phyloP scores from a whole-genome alignment of 305 asterid genomes.

The Rubia tinctorum region DNA sequence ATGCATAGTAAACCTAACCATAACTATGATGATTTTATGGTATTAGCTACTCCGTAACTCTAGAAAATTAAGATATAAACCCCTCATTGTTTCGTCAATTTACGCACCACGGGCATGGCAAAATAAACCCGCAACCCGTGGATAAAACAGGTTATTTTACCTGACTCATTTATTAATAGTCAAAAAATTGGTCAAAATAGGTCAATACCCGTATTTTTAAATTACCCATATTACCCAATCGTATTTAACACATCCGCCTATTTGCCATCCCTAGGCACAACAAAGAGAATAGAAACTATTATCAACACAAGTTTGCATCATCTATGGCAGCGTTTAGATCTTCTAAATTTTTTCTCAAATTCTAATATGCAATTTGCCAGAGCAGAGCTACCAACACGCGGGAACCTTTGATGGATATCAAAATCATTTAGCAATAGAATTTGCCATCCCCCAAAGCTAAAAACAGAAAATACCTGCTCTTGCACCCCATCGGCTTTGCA shows the following conservation, averaged over 20 bases:
- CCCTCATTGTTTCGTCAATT: too few species aligned
- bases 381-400: background rate
- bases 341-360: background rate
- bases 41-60: background rate
- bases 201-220: too few species aligned
- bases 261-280: background rate
- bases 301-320: background rate
- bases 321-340: background rate
- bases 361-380: background rate
- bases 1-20: background rate
- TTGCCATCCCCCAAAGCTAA: slow-evolving; percentile 7
- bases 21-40: background rate
- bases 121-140: too few species aligned
- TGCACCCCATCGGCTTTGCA: slow-evolving; percentile 90
- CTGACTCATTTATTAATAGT: background rate
- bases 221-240: too few species aligned
- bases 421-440: slow-evolving; percentile 11
- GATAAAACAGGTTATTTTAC: too few species aligned
- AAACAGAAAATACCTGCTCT: slow-evolving; percentile 63
- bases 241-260: too few species aligned
- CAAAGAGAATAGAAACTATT: background rate
- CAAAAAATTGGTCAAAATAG: background rate
- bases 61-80: too few species aligned
- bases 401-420: background rate
- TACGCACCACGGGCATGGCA: background rate